A percentile compares a stretch with the other conserved stretches of the same genome.
phyloP scores from a whole-genome alignment of 148 eudicot species.

The Bassia scoparia region DNA sequence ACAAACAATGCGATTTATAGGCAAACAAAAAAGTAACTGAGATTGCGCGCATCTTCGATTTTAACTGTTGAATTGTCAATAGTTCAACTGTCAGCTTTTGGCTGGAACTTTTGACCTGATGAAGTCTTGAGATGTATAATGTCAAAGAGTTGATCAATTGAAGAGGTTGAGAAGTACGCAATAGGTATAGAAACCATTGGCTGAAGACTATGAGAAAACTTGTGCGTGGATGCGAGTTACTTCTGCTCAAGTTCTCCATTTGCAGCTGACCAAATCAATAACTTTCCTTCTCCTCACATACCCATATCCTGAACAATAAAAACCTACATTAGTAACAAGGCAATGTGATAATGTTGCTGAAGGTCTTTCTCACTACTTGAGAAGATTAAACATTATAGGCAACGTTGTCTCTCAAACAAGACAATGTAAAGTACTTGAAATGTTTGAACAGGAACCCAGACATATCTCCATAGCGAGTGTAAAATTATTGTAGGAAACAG shows the following conservation, averaged over 20 bases:
- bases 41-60: constrained; percentile 95
- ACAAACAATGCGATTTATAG: background rate
- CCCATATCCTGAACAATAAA: constrained; percentile 72
- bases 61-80: constrained; percentile 96
- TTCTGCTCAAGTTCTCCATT: constrained; percentile 79
- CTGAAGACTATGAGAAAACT: constrained; percentile 40
- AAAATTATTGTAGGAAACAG: background rate
- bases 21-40: constrained; percentile 46
- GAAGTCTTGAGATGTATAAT: constrained; percentile 65
- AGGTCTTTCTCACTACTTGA: background rate
- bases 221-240: constrained; percentile 72
- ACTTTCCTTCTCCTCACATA: constrained; percentile 80
- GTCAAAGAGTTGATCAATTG: constrained; percentile 3
- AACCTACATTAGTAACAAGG: background rate
- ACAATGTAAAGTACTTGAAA: background rate
- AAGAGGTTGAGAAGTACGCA: background rate
- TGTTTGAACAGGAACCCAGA: background rate
- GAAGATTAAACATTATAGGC: background rate
- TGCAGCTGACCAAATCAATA: constrained; percentile 73
- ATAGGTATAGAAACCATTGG: background rate
- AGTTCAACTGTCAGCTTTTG: constrained; percentile 92
- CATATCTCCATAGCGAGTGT: background rate
- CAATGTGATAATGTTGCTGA: background rate
- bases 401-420: background rate
- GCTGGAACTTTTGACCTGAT: constrained; percentile 76